Evolutionary conservation across 192 early-diverging fungal genomes (phyloP).

Genomic region (Coemansia sp.): DNA sequence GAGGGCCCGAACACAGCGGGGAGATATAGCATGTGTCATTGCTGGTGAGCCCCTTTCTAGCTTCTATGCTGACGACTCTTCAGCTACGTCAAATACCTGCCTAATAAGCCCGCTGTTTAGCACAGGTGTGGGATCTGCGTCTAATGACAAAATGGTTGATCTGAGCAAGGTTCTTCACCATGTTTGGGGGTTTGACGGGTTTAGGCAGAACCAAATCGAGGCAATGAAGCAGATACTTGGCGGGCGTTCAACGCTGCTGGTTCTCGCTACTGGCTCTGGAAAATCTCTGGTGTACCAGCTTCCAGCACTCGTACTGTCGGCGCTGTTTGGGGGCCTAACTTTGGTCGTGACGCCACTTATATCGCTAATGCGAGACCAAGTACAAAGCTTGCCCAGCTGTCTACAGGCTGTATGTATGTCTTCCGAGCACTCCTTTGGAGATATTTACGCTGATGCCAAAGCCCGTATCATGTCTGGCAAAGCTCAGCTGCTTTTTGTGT

Average conservation of each 20-base stretch:
- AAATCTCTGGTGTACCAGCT: conserved; percentile 84
- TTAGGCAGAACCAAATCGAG: conserved; percentile 54
- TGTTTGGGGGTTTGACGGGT: conserved; percentile 51
- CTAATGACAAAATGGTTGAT: conserved; percentile 30
- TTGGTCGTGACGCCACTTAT: conserved; percentile 81
- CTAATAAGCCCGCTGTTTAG: not conserved
- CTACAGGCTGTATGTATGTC: conserved; percentile 67
- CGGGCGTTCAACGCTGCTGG: conserved; percentile 55
- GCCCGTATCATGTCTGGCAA: conserved; percentile 53
- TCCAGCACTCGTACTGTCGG: conserved; percentile 64
- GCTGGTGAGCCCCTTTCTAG: conserved; percentile 1
- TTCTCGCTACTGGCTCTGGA: conserved; percentile 66
- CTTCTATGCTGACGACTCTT: not conserved
- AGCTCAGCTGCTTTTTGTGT: conserved; percentile 72
- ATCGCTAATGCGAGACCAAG: conserved; percentile 85
- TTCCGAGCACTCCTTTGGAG: conserved; percentile 38
- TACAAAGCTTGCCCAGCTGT: conserved; percentile 63
- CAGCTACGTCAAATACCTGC: not conserved
- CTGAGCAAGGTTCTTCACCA: conserved; percentile 48
- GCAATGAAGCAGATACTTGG: conserved; percentile 54
- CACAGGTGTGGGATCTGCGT: not conserved
- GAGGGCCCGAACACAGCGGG: not conserved
- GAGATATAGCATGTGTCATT: not conserved
- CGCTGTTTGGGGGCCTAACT: conserved; percentile 48
- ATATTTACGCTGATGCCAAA: conserved; percentile 12